These are phyloP conservation scores for Solanum megistacrolobum DNA, from an alignment of 257 asterid species.

Conservation along the genomic window DNA sequence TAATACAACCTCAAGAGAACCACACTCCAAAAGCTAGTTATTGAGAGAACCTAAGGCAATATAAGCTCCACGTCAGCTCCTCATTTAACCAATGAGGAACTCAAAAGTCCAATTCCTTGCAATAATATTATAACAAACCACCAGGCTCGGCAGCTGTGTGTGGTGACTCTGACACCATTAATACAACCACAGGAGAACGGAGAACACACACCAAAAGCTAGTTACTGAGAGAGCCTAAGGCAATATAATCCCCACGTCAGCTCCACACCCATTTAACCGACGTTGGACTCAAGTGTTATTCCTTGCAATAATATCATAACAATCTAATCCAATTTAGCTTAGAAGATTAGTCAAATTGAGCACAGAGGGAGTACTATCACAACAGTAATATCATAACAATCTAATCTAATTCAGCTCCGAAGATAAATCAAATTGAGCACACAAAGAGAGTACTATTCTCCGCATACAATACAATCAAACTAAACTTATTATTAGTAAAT, in stretches of 20 bases:
- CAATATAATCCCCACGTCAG: not conserved
- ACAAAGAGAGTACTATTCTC: not conserved
- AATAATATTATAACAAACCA: not conserved
- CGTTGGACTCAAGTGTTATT: not conserved
- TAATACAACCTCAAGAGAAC: not conserved
- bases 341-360: not conserved
- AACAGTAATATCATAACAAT: not conserved
- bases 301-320: not conserved
- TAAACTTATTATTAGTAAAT: not conserved
- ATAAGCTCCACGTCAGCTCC: not conserved
- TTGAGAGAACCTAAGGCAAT: not conserved
- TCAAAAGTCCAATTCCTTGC: not conserved
- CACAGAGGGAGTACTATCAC: not conserved
- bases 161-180: not conserved
- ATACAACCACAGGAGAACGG: not conserved
- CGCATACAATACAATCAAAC: not conserved
- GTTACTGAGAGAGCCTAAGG: not conserved
- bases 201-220: not conserved
- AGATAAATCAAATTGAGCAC: not conserved
- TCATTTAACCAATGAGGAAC: not conserved
- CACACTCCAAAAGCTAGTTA: not conserved
- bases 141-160: not conserved
- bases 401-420: not conserved
- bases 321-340: not conserved
- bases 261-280: not conserved